Percentiles rank a stretch among this genome's conserved stretches.
These are phyloP conservation scores for Penicillium samsonianum DNA, from an alignment of 495 filamentous ascomycete genomes.

Conservation along the genomic window DNA sequence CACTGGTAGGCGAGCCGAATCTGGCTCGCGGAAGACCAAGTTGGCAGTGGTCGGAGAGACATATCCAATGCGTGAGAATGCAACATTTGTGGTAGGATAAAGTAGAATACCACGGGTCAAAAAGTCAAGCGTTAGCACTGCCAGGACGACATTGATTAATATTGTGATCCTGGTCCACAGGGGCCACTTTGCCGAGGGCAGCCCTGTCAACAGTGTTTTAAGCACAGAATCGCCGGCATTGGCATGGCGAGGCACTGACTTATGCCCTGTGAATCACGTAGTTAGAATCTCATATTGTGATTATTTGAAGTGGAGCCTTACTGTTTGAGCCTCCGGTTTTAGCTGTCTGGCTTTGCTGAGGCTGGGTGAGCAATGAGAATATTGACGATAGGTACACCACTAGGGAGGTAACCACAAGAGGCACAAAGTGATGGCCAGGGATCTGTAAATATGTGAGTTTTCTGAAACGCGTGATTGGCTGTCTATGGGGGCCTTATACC, in stretches of 20 bases:
- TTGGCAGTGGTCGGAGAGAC: constrained; percentile 79
- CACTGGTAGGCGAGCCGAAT: constrained; percentile 71
- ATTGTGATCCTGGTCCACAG: constrained; percentile 64
- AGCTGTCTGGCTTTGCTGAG: constrained; percentile 3
- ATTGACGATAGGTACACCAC: constrained; percentile 74
- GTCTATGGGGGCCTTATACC: constrained; percentile 51
- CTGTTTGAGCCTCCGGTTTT: constrained; percentile 8
- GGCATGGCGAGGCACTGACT: neutral
- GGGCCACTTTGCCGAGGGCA: constrained; percentile 60
- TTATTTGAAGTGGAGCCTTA: neutral
- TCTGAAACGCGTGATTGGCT: too few relatives aligned
- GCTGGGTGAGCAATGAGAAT: constrained; percentile 31
- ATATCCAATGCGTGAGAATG: constrained; percentile 82
- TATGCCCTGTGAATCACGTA: constrained; percentile 3
- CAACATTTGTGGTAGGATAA: constrained; percentile 70
- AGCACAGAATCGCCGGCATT: constrained; percentile 40
- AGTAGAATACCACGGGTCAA: constrained; percentile 67
- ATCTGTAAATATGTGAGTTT: constrained; percentile 48
- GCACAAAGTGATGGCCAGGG: constrained; percentile 62
- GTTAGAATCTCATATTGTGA: neutral
- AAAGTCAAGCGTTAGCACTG: constrained; percentile 70
- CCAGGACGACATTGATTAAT: constrained; percentile 65
- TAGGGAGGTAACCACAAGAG: constrained; percentile 67
- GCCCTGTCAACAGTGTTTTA: constrained; percentile 71
- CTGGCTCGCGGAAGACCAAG: constrained; percentile 80